phyloP scores from a whole-genome alignment of 2,329 filamentous ascomycete genomes.

The Colletotrichum kahawae region DNA sequence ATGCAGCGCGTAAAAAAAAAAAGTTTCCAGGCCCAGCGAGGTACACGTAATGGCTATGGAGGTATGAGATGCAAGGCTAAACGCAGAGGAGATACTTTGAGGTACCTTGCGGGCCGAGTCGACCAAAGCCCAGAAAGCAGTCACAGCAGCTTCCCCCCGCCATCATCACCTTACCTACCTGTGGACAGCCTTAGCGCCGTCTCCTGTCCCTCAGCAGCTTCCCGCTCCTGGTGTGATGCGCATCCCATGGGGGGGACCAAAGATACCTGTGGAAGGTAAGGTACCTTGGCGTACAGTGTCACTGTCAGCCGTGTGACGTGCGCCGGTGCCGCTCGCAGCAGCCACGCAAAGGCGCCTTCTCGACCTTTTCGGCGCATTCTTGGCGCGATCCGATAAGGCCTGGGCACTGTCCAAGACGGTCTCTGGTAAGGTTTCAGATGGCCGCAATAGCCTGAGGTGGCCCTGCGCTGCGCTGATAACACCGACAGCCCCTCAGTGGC shows the following conservation, averaged over 20 bases:
- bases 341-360: background rate
- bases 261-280: no score
- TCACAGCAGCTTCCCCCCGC: background rate
- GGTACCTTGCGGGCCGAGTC: background rate
- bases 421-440: slow-evolving; percentile 3
- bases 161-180: background rate
- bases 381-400: background rate
- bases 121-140: background rate
- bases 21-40: background rate
- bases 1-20: background rate
- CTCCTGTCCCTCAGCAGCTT: background rate
- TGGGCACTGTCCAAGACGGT: background rate
- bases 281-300: background rate
- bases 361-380: background rate
- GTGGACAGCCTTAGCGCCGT: background rate
- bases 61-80: background rate
- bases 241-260: background rate
- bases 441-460: background rate
- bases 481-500: background rate
- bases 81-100: background rate
- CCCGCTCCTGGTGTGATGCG: background rate
- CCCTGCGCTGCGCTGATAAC: background rate
- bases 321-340: background rate
- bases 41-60: background rate
- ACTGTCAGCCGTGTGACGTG: background rate